Base-by-base conservation (phyloP, 805 yeast species). In the Metschnikowia santaceciliae region DNA sequence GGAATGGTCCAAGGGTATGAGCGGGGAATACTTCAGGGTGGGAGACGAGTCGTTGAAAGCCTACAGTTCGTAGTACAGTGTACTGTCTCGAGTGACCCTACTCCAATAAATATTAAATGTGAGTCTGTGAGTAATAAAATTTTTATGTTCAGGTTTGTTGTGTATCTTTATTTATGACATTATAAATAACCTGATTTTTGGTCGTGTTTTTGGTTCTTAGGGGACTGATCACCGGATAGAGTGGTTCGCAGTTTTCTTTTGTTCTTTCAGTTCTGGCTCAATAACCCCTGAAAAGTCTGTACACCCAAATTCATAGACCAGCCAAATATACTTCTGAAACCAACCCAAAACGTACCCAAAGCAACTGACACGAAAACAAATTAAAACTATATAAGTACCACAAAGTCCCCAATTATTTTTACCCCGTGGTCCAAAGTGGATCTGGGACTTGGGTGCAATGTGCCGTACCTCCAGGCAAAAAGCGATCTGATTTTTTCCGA, bases 21-120 rank as follows among this genome's bases (percentile, higher is more conserved):
- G 82, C 51, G 98, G 97, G 0, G 64, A 74, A 54, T 88, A 83
- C 62, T 60, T 85, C 47, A 73, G 96, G 51, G 88, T 80, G 62
- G 73, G 74, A 56, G 88, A 82, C 51, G 68, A 48, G 39, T 50
- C 53, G 15, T 40, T 55, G 46, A 54, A 47, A 14, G 47, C 33
- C 11, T 44, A 33, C 32, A 36, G 47, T 40, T 13, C 10, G 30
- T 10, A 26, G 13, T 10, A 1, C 11, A 8, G 30, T 8, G 10
- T 26, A 26, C 30, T 26, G 11, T 26, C 30, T 26, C 30, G 30
- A 26, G 30, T 8, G 30, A 26, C 11, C 30, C 30, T 26, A 26
- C 30, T 26, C 11, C 30, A 26, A 3, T 8, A 26, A 26, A 26
- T 26, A 26, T 26, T 3, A 26, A 3, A 26, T 26, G 4, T 26